Base-by-base conservation (phyloP, 106 monocot species). In the Dendrobium officinale region DNA sequence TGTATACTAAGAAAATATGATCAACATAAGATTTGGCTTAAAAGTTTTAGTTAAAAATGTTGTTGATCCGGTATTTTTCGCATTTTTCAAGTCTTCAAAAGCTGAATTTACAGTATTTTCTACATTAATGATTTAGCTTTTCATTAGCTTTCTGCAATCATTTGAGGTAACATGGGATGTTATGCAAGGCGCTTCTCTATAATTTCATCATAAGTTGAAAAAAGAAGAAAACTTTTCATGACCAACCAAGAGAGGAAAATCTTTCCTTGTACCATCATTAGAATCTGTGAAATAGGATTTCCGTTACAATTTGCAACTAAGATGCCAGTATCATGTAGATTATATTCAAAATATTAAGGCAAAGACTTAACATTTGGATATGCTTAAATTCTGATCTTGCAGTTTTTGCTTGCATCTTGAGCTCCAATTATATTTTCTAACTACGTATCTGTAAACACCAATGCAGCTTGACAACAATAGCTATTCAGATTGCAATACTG, bases 391-490 rank as follows among this genome's bases (percentile, higher is more conserved):
- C 64, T 66, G 64, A 66, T 66, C 15, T 15, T 66, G 22, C 9
- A 66, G 64, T 24, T 24, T 66, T 66, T 66, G 64, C 26, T 81
- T 77, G 13, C 43, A 5, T 84, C 16, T 8, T 37, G 10, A 59
- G 19, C 42, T 61, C 42, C 49, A 47, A 42, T 61, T 72, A 24
- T 56, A 43, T 18, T 67, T 41, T 79, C 78, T 85, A 55, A 84
- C n/a, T 55, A 77, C 67, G 7, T 3, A 16, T 47, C 66, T 64
- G 81, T 79, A 54, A 79, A 51, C 78, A 75, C 84, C 55, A 78
- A 67, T 91, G 89, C 91, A 96, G 96, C 56, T 96, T 73, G 96
- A 93, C 78, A 79, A 81, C 75, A 59, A 79, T 49, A 81, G 49
- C 24, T 86, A 82, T 29, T 79, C 85, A 81, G 68, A 81, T 20